A percentile compares a stretch with the other conserved stretches of the same genome.
Evolutionary conservation across 805 yeast species (phyloP).

Genomic region (Starmerella floricola): DNA sequence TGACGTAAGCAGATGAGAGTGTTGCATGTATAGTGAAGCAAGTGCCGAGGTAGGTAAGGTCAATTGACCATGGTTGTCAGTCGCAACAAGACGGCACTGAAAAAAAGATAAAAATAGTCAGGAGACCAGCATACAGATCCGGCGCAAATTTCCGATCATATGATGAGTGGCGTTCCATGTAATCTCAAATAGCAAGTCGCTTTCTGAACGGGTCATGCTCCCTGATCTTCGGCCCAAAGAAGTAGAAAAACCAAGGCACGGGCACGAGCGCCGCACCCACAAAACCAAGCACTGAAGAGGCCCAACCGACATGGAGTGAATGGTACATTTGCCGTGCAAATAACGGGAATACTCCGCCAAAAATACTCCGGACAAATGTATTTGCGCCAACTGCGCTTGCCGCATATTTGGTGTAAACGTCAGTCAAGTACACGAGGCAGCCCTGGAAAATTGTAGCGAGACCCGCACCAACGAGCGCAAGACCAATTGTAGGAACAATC

Average conservation of each 20-base stretch:
- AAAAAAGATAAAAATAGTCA: too few relatives aligned
- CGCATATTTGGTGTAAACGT: slow-evolving; percentile 44
- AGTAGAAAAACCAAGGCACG: slow-evolving; percentile 43
- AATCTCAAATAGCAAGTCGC: background rate
- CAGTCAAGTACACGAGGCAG: slow-evolving; percentile 48
- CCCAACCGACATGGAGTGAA: slow-evolving; percentile 42
- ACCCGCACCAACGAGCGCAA: slow-evolving; percentile 41
- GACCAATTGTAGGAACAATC: slow-evolving; percentile 47
- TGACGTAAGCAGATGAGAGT: too few relatives aligned
- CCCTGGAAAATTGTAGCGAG: slow-evolving; percentile 48
- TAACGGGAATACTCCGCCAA: slow-evolving; percentile 52
- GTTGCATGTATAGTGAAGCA: too few relatives aligned
- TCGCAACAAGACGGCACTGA: too few relatives aligned
- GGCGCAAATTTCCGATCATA: too few relatives aligned
- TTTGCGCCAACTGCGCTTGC: slow-evolving; percentile 56
- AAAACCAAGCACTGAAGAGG: slow-evolving; percentile 39
- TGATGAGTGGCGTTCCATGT: too few relatives aligned
- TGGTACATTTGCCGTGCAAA: slow-evolving; percentile 51
- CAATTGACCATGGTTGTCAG: too few relatives aligned
- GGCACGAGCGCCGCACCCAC: slow-evolving; percentile 34
- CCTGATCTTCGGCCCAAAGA: slow-evolving; percentile 33
- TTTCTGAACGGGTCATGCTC: slow-evolving; percentile 16
- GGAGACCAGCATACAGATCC: too few relatives aligned
- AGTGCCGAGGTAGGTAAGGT: too few relatives aligned
- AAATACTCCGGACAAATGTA: slow-evolving; percentile 43